Base-by-base conservation (phyloP, 768 basidiomycete species). In the Termitomyces sp. region DNA sequence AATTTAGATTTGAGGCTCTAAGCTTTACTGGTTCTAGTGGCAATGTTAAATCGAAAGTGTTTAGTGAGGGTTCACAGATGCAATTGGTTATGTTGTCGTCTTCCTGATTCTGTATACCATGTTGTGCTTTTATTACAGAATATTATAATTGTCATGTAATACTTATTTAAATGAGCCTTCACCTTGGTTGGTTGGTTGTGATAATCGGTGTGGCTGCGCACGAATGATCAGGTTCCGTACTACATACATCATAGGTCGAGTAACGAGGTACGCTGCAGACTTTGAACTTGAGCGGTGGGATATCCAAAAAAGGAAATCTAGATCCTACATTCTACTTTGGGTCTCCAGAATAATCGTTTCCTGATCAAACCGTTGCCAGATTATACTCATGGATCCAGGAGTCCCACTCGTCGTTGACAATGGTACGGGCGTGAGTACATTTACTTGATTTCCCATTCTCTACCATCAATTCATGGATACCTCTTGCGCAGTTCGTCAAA, bases 381-480 rank as follows among this genome's bases (percentile, higher is more conserved):
- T 37, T 17, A 5, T 14, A 50, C 35, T 40, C 27, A 81, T 82
- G 81, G 79, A 79, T 61, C 58, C 76, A 65, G 76, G 73, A 56
- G 63, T 71, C 29, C 87, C 87, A 31, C 72, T 93, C 58, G 90
- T 93, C 29, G 90, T 94, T 57, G 92, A 94, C 64, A 93, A 93
- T 60, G 92, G 92, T 66, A 94, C 92, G 31, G 92, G 92, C 53
- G 91, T 92, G 74, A 68, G 89, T 76, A 52, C 32, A 45, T 29
- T 25, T 41, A 0, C 48, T 27, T 43, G 23, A 37, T 49, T 27
- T 14, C 37, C 42, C 21, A 16, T 29, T 21, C 42, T 45, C 29
- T 38, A 43, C 59, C 51, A 47, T 48, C 41, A n/a, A 59, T 57
- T 40, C 48, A 34, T 32, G 7, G 2, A 52, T 19, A 45, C 41